A percentile compares a stretch with the other conserved stretches of the same genome.
Evolutionary conservation across 2,329 filamentous ascomycete genomes (phyloP).

Genomic region (Byssothecium circinans): DNA sequence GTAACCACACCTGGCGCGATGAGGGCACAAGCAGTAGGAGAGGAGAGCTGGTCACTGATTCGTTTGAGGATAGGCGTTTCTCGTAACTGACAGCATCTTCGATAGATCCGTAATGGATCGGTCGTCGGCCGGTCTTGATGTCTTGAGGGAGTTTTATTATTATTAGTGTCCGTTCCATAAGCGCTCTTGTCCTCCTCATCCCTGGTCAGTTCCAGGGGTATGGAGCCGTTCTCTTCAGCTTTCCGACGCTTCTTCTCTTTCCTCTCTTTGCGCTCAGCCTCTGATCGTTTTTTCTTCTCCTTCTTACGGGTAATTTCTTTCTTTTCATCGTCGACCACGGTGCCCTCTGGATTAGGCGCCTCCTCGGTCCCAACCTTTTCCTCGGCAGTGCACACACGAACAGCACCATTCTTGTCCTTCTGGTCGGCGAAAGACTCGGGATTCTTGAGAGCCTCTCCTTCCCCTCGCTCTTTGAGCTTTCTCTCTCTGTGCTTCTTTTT

Average conservation of each 20-base stretch:
- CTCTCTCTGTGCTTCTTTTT: slow-evolving; percentile 59
- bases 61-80: slow-evolving; percentile 91
- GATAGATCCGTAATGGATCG: slow-evolving; percentile 89
- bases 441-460: slow-evolving; percentile 73
- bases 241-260: slow-evolving; percentile 85
- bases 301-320: slow-evolving; percentile 68
- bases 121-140: slow-evolving; percentile 75
- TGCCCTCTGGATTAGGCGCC: slow-evolving; percentile 45
- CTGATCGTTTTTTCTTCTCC: slow-evolving; percentile 94
- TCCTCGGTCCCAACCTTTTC: slow-evolving; percentile 48
- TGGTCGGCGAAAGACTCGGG: slow-evolving; percentile 59
- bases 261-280: slow-evolving; percentile 87
- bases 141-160: slow-evolving; percentile 40
- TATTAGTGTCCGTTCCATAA: slow-evolving; percentile 20
- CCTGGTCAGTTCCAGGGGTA: slow-evolving; percentile 79
- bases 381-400: slow-evolving; percentile 29
- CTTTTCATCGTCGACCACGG: slow-evolving; percentile 37
- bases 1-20: slow-evolving; percentile 73
- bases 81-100: slow-evolving; percentile 88
- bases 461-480: slow-evolving; percentile 65
- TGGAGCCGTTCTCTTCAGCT: slow-evolving; percentile 82
- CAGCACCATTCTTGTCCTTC: slow-evolving; percentile 55
- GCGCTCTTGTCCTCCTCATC: slow-evolving; percentile 56
- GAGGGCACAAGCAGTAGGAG: slow-evolving; percentile 65
- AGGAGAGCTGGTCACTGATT: slow-evolving; percentile 83